Base-by-base conservation (phyloP, 768 basidiomycete species). In the Lentinus brumalis region DNA sequence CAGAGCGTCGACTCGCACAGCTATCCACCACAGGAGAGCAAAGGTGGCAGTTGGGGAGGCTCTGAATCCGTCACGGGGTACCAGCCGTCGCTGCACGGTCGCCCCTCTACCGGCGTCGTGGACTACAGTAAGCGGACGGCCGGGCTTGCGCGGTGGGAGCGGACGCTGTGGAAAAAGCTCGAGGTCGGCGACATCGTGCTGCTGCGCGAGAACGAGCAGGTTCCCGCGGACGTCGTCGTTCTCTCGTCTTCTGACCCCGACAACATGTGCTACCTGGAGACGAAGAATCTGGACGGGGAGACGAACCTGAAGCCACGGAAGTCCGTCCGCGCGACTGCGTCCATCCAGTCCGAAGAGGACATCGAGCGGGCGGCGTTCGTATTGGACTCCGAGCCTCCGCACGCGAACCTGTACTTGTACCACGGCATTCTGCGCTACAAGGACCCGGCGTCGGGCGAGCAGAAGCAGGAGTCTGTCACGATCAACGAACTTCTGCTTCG, bases 151-250 rank as follows among this genome's bases (percentile, higher is more conserved):
- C 80, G 82, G 30, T 98, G 96, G 96, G 95, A 98, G 70, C 80
- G 96, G 57, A 98, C 96, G 14, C 77, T 98, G 1, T 98, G 96
- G 96, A 98, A 98, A 81, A 98, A 98, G 79, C 81, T 98, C 46
- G 95, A 97, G 71, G 95, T 98, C 11, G 96, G 96, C n/a, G 96
- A 98, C 70, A 76, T 98, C 21, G 92, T 98, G 32, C 77, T 98
- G 8, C 79, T 98, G 38, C 79, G 89, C 60, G 94, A 98, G 65
- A 91, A 98, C 74, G 96, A 98, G 52, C 96, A 97, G 75, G 90
- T 98, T 12, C 96, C 96, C 0, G 96, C 96, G 8, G 96, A 99
- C 70, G 89, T 98, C 65, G 82, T 96, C 62, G 92, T 99, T 0
- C 83, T 98, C 6, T 87, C 94, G 9, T 96, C 96, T 0, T 95